Evolutionary conservation across 2,329 filamentous ascomycete species (phyloP).

Genomic region (Neophaeococcomyces mojaviensis): DNA sequence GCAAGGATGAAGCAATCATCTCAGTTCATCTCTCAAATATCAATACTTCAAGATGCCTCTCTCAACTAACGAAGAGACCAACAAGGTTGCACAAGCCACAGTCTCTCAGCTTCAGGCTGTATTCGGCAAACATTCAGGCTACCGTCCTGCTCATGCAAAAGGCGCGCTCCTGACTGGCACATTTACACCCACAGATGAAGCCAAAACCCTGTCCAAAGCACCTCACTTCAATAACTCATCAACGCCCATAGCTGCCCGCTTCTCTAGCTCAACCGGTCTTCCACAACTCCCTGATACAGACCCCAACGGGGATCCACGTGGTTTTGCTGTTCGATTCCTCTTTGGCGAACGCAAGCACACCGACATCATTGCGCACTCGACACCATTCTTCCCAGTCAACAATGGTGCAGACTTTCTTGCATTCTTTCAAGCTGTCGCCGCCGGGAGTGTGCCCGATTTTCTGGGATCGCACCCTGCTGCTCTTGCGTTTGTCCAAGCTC

Average conservation of each 20-base stretch:
- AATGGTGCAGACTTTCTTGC: constrained; percentile 48
- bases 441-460: constrained; percentile 31
- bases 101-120: constrained; percentile 33
- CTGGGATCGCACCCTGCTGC: constrained; percentile 42
- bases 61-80: constrained; percentile 33
- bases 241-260: constrained; percentile 44
- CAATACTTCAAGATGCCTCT: too few relatives aligned
- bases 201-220: constrained; percentile 39
- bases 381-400: constrained; percentile 45
- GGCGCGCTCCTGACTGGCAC: constrained; percentile 46
- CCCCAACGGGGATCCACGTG: constrained; percentile 41
- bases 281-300: constrained; percentile 45
- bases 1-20: too few relatives aligned
- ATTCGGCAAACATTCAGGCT: constrained; percentile 35
- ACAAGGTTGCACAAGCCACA: constrained; percentile 32
- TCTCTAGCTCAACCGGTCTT: constrained; percentile 46
- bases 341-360: constrained; percentile 43
- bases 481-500: constrained; percentile 40
- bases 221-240: constrained; percentile 41
- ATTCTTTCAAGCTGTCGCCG: constrained; percentile 38
- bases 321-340: constrained; percentile 44
- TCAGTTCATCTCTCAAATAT: too few relatives aligned
- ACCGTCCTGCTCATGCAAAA: constrained; percentile 48
- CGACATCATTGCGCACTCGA: constrained; percentile 49
- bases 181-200: constrained; percentile 43